Conservation (phyloP, 768 basidiomycete genomes). For the Leccinum broughii region DNA sequence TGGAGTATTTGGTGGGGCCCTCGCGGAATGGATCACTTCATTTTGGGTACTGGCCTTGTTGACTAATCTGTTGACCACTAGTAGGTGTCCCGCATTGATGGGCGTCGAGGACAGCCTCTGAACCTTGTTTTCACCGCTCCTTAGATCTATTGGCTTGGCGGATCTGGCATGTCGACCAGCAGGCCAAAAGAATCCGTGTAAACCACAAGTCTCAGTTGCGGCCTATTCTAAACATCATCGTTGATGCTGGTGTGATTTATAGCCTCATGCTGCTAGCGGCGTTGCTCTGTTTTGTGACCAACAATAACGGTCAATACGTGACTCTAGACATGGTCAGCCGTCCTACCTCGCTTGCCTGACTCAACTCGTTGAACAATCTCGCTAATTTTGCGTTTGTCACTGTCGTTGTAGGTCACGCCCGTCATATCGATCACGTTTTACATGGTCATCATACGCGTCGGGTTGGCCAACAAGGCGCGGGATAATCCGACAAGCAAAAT, state of each 20-base stretch:
- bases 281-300: constrained; percentile 29
- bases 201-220: constrained; percentile 11
- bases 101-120: not conserved
- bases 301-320: constrained; percentile 36
- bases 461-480: constrained; percentile 11
- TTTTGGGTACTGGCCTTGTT: constrained; percentile 34
- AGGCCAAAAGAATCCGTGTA: constrained; percentile 17
- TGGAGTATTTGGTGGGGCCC: constrained; percentile 29
- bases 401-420: constrained; percentile 33
- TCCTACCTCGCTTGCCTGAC: not conserved
- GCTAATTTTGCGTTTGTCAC: not conserved
- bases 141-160: constrained; percentile 31
- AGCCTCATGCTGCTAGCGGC: constrained; percentile 36
- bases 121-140: not conserved
- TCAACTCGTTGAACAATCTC: not conserved
- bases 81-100: constrained; percentile 16
- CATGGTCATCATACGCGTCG: constrained; percentile 44
- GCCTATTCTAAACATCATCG: constrained; percentile 29
- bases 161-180: constrained; percentile 32
- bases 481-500: not conserved
- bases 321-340: constrained; percentile 37
- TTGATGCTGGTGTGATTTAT: constrained; percentile 42
- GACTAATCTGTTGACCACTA: constrained; percentile 36
- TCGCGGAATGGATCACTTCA: constrained; percentile 37
- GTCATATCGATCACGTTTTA: constrained; percentile 45